These are phyloP conservation scores for Fusarium protoensiforme DNA, from an alignment of 2,329 filamentous ascomycete genomes.

Conservation along the genomic window DNA sequence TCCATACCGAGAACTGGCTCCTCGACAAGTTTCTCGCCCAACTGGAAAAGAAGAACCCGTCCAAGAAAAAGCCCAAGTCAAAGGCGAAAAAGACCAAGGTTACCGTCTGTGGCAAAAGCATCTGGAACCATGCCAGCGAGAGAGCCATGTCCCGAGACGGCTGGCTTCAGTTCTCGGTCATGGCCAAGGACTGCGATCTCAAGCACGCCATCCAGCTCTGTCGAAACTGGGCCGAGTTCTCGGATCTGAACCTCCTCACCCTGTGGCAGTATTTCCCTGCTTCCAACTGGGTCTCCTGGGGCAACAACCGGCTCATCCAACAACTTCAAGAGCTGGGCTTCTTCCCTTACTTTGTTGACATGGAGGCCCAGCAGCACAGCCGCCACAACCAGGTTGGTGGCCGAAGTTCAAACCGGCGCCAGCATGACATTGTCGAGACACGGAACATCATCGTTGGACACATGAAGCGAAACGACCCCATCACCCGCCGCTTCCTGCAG, in stretches of 20 bases:
- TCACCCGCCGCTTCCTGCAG: slow-evolving; percentile 43
- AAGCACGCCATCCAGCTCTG: slow-evolving; percentile 44
- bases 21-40: slow-evolving; percentile 10
- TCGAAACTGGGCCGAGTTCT: slow-evolving; percentile 46
- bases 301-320: slow-evolving; percentile 29
- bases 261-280: slow-evolving; percentile 44
- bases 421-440: slow-evolving; percentile 41
- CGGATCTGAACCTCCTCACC: slow-evolving; percentile 40
- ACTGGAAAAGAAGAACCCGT: not conserved
- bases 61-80: slow-evolving; percentile 1
- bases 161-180: slow-evolving; percentile 46
- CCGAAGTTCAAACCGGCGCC: slow-evolving; percentile 31
- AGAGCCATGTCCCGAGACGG: slow-evolving; percentile 46
- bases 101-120: slow-evolving; percentile 40
- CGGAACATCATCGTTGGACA: slow-evolving; percentile 43
- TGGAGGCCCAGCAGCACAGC: slow-evolving; percentile 31
- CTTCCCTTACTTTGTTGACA: slow-evolving; percentile 44
- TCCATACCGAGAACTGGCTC: slow-evolving; percentile 40
- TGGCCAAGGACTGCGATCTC: slow-evolving; percentile 44
- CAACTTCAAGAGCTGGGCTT: slow-evolving; percentile 43
- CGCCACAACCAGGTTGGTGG: slow-evolving; percentile 33
- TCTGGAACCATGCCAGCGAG: slow-evolving; percentile 46
- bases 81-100: slow-evolving; percentile 32
- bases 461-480: slow-evolving; percentile 44
- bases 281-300: slow-evolving; percentile 43